Percentiles rank a stretch among this genome's conserved stretches.
Evolutionary conservation across 225 moss, liverwort and hornwort genomes (phyloP).

Genomic region (Polytrichum commune): DNA sequence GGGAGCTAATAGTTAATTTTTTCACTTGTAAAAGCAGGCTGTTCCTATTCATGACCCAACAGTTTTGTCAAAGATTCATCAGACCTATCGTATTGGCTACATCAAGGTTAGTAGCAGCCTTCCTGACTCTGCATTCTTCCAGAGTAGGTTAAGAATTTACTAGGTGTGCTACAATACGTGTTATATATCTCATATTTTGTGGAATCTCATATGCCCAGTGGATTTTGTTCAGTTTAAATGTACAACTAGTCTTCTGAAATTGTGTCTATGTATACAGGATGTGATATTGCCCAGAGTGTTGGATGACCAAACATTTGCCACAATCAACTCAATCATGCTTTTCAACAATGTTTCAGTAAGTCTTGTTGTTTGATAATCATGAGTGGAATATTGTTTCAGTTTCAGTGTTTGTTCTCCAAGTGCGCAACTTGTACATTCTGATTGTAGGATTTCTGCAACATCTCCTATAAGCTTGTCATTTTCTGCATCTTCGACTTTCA

Average conservation of each 20-base stretch:
- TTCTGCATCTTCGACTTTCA: neutral
- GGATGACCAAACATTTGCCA: conserved; percentile 96
- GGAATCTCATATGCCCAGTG: too few species aligned
- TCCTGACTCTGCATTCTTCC: too few species aligned
- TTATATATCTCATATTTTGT: too few species aligned
- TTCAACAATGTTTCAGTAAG: conserved; percentile 96
- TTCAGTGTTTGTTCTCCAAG: too few species aligned
- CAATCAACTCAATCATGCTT: conserved; percentile 98
- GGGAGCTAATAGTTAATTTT: conserved; percentile 16
- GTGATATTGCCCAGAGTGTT: conserved; percentile 93
- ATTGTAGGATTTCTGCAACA: too few species aligned
- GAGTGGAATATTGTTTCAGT: too few species aligned
- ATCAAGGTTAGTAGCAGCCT: conserved; percentile 65
- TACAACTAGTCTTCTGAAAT: conserved; percentile 12
- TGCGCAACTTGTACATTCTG: too few species aligned
- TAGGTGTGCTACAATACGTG: too few species aligned
- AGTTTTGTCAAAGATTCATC: conserved; percentile 90
- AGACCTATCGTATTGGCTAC: conserved; percentile 93
- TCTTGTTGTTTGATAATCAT: neutral
- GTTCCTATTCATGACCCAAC: conserved; percentile 81
- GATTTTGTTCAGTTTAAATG: neutral
- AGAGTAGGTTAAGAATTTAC: too few species aligned
- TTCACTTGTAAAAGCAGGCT: conserved; percentile 53
- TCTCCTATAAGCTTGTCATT: neutral
- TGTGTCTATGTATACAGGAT: conserved; percentile 53